phyloP scores from a whole-genome alignment of 2,329 filamentous ascomycete genomes.

The Colletotrichum magnum region DNA sequence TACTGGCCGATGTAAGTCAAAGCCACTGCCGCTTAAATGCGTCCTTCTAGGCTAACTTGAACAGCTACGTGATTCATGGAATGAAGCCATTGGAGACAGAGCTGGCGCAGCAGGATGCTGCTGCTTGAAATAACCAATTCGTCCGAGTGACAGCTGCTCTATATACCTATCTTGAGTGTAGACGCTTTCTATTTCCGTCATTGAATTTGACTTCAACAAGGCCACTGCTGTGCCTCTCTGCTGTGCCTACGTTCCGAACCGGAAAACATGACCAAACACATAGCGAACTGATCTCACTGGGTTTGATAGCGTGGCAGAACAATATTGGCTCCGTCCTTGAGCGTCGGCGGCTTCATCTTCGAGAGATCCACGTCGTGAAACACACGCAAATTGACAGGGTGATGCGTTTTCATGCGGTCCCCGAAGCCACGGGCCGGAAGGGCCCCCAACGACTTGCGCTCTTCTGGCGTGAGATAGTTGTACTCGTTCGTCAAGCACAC shows the following conservation, averaged over 20 bases:
- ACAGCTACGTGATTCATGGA: too few relatives aligned
- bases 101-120: too few relatives aligned
- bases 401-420: slow-evolving; percentile 15
- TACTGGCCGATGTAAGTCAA: slow-evolving; percentile 47
- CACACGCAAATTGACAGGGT: slow-evolving; percentile 56
- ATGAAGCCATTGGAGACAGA: too few relatives aligned
- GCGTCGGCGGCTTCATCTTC: slow-evolving; percentile 43
- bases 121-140: too few relatives aligned
- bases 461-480: slow-evolving; percentile 50
- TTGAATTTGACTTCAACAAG: too few relatives aligned
- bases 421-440: slow-evolving; percentile 13
- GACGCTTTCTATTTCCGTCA: too few relatives aligned
- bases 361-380: slow-evolving; percentile 55
- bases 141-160: too few relatives aligned
- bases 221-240: neutral
- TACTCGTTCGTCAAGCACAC: slow-evolving; percentile 54
- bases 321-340: slow-evolving; percentile 46
- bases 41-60: too few relatives aligned
- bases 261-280: too few relatives aligned
- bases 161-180: too few relatives aligned
- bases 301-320: slow-evolving; percentile 55
- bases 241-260: neutral
- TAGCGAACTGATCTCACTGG: slow-evolving; percentile 46
- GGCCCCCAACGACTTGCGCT: slow-evolving; percentile 48
- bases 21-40: too few relatives aligned